Conservation (phyloP, 495 filamentous ascomycete species). For the Evernia prunastri region DNA sequence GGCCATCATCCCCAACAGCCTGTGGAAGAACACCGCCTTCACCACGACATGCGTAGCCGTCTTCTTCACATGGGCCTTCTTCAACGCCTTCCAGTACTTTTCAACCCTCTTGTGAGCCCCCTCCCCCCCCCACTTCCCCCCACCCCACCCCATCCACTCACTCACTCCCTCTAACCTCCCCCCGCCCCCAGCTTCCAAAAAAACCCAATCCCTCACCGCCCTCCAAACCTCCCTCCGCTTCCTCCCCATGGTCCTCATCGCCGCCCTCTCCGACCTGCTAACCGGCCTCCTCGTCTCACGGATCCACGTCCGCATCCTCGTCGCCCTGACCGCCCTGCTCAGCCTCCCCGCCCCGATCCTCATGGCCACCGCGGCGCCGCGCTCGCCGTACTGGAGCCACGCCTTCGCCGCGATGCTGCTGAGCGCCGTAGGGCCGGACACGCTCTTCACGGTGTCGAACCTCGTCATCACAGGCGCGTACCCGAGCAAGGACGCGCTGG, state of each 20-base stretch:
- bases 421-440: slow-evolving; percentile 48
- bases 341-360: slow-evolving; percentile 27
- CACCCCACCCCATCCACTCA: no score
- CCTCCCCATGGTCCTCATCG: slow-evolving; percentile 28
- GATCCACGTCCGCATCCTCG: slow-evolving; percentile 24
- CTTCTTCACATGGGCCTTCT: slow-evolving; percentile 44
- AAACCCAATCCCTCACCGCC: slow-evolving; percentile 39
- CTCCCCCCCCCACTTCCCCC: no score
- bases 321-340: slow-evolving; percentile 20
- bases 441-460: slow-evolving; percentile 55
- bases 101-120: slow-evolving; percentile 40
- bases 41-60: slow-evolving; percentile 45
- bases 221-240: slow-evolving; percentile 36
- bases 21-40: slow-evolving; percentile 47
- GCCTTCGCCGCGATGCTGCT: slow-evolving; percentile 37
- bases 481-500: slow-evolving; percentile 45
- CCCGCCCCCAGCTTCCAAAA: slow-evolving; percentile 41
- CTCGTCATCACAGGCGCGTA: slow-evolving; percentile 48
- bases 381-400: slow-evolving; percentile 29
- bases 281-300: slow-evolving; percentile 26
- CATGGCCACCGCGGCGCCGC: slow-evolving; percentile 34
- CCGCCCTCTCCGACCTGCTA: slow-evolving; percentile 25
- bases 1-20: slow-evolving; percentile 33
- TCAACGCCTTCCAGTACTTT: slow-evolving; percentile 45
- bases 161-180: no score